Evolutionary conservation across 495 filamentous ascomycete genomes (phyloP).

Genomic region (Corynascus novoguineensis): DNA sequence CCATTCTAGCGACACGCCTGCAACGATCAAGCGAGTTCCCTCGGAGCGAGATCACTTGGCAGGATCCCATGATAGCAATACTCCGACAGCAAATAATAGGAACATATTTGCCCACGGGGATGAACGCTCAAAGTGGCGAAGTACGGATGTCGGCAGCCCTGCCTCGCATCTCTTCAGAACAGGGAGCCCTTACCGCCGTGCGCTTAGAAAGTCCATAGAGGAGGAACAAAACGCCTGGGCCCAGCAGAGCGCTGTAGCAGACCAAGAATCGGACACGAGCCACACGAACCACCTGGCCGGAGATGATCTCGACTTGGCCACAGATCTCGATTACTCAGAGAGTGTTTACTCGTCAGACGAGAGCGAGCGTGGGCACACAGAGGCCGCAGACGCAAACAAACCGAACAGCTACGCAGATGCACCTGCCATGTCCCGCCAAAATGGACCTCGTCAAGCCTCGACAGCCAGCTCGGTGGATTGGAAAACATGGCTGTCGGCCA

Average conservation of each 20-base stretch:
- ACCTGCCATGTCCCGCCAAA: conserved; percentile 21
- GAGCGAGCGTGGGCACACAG: conserved; percentile 1
- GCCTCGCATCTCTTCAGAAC: conserved; percentile 46
- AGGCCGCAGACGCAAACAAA: neutral
- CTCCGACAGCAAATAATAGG: conserved; percentile 8
- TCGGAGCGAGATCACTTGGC: neutral
- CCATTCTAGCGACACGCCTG: neutral
- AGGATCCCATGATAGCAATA: neutral
- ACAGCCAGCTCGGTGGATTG: conserved; percentile 47
- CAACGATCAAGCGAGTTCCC: conserved; percentile 2
- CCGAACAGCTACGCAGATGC: neutral
- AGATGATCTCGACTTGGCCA: conserved; percentile 28
- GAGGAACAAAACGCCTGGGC: conserved; percentile 22
- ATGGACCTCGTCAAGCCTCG: conserved; percentile 32
- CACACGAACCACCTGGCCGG: neutral
- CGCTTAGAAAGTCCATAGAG: conserved; percentile 40
- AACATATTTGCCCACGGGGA: neutral
- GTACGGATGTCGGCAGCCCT: conserved; percentile 41
- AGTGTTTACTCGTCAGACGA: conserved; percentile 41
- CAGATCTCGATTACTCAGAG: conserved; percentile 34
- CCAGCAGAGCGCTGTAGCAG: conserved; percentile 23
- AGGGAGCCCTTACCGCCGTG: conserved; percentile 52
- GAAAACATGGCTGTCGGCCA: conserved; percentile 49
- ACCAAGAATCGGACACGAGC: conserved; percentile 11
- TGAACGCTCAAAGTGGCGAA: conserved; percentile 24